Evolutionary conservation across 495 filamentous ascomycete genomes (phyloP), one percentile per base, ranked within the genome.

Genomic region (Letharia columbiana): DNA sequence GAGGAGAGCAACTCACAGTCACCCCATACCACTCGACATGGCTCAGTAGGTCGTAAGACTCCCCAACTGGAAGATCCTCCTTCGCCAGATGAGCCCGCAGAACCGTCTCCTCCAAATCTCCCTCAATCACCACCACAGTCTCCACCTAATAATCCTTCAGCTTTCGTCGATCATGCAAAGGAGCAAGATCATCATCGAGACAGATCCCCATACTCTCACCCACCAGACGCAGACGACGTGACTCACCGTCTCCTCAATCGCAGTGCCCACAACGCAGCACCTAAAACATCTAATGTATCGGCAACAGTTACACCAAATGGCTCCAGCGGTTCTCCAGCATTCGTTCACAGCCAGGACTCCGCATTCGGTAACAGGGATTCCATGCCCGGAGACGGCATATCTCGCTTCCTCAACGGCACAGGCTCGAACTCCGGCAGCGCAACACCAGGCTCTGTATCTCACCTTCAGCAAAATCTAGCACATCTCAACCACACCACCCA

Each of bases 311-410:
- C 67, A 12, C 62, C 70, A 10, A 61, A 67, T 28, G 62, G 68
- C 45, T 65, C 68, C 20, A 63, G 39, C 15, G 65, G 64, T 28
- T 72, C 69, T 41, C 66, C 71, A 41, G 62, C 68, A n/a, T 59
- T 69, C 44, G 52, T 61, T 40, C 65, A 66, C 10, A 68, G 64
- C 39, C 63, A 71, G 11, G 60, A 60, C n/a, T 67, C 63, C 18
- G 68, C 68, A 11, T 40, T 60, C 15, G 35, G 50, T 8, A 64
- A 65, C 44, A 66, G 70, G 9, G 67, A 63, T 31, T 67, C 64
- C 28, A 71, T 73, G 68, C 70, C 67, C 35, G 31, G 67, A 40
- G 66, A 72, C 42, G 71, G 71, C 50, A 69, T 72, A 45, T 72
- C 71, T 35, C 69, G 71, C 45, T 72, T 72, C 58, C 65, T 72